Conservation (phyloP, 352 stramenopile genomes). For the Phytopythium kandeliae region DNA sequence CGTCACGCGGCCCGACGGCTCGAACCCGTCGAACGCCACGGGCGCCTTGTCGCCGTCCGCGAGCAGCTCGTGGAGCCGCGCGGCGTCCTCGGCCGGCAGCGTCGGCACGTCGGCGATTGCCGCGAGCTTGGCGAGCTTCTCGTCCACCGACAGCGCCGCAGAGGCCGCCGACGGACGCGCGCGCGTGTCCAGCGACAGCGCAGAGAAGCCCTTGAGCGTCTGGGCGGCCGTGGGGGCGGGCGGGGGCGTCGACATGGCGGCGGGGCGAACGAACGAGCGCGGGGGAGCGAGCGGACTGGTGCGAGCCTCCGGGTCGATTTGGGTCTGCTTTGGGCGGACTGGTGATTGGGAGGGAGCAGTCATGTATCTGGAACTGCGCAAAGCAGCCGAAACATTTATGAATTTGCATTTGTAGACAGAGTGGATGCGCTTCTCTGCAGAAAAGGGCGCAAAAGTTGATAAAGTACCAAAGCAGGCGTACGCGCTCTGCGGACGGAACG, state of each 20-base stretch:
- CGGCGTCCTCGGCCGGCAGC: slow-evolving; percentile 36
- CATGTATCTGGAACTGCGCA: neutral
- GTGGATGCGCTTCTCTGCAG: too few relatives aligned
- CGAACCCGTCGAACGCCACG: slow-evolving; percentile 97
- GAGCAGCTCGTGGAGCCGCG: slow-evolving; percentile 79
- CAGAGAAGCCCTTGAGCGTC: slow-evolving; percentile 46
- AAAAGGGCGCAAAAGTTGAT: neutral
- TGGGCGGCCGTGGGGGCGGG: slow-evolving; percentile 26
- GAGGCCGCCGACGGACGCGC: slow-evolving; percentile 15
- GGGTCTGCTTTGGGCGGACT: neutral
- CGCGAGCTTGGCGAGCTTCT: slow-evolving; percentile 57
- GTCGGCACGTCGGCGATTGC: slow-evolving; percentile 38
- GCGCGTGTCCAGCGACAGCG: slow-evolving; percentile 29
- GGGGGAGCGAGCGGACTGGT: neutral
- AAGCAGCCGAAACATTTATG: neutral
- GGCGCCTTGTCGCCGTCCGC: slow-evolving; percentile 60
- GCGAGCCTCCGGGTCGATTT: neutral
- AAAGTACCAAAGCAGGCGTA: too few relatives aligned
- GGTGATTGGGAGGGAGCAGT: neutral
- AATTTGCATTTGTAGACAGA: neutral
- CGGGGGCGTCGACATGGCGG: slow-evolving; percentile 30
- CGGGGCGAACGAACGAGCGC: too few relatives aligned
- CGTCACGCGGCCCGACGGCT: slow-evolving; percentile 98
- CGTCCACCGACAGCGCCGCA: slow-evolving; percentile 40
- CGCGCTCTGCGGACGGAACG: too few relatives aligned